Percentiles rank a stretch among this genome's conserved stretches.
These are phyloP conservation scores for Lolium rigidum DNA, from an alignment of 176 grass and related monocot species.

Conservation along the genomic window DNA sequence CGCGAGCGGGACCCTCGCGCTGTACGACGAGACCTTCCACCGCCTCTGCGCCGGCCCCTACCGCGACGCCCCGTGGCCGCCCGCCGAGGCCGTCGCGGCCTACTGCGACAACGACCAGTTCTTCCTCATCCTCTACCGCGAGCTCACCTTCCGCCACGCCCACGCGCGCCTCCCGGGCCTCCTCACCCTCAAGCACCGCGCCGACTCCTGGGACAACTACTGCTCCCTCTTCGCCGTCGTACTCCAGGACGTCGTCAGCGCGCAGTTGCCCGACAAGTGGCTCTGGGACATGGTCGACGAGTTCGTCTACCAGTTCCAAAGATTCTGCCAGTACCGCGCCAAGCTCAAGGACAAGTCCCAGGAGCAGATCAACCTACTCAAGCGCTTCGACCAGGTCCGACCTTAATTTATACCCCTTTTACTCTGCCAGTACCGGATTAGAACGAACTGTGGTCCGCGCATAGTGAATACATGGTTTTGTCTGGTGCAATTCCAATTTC, in stretches of 20 bases:
- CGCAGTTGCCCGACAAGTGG: slow-evolving; percentile 95
- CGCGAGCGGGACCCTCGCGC: slow-evolving; percentile 86
- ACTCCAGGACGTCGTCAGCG: slow-evolving; percentile 77
- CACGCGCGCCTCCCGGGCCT: slow-evolving; percentile 66
- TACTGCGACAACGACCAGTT: slow-evolving; percentile 90
- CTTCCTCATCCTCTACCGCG: slow-evolving; percentile 91
- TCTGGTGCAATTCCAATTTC: neutral
- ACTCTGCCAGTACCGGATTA: neutral
- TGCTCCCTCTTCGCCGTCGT: slow-evolving; percentile 86
- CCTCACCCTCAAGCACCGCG: slow-evolving; percentile 58
- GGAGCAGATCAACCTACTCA: slow-evolving; percentile 74
- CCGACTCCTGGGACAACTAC: slow-evolving; percentile 95
- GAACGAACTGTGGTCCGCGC: neutral
- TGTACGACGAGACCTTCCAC: slow-evolving; percentile 91
- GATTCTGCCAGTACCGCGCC: slow-evolving; percentile 81
- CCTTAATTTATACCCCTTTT: neutral
- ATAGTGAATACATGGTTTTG: neutral
- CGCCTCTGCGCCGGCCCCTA: slow-evolving; percentile 86
- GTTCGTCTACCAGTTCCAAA: slow-evolving; percentile 95
- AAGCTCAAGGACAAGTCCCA: slow-evolving; percentile 80
- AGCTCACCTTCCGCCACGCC: slow-evolving; percentile 95
- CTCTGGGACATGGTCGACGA: slow-evolving; percentile 97
- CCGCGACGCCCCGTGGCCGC: slow-evolving; percentile 74
- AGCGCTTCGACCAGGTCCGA: slow-evolving; percentile 71
- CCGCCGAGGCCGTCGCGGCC: slow-evolving; percentile 69